A percentile compares a stretch with the other conserved stretches of the same genome.
Evolutionary conservation across 345 rosid genomes (phyloP).

Genomic region (Trapa incisa): DNA sequence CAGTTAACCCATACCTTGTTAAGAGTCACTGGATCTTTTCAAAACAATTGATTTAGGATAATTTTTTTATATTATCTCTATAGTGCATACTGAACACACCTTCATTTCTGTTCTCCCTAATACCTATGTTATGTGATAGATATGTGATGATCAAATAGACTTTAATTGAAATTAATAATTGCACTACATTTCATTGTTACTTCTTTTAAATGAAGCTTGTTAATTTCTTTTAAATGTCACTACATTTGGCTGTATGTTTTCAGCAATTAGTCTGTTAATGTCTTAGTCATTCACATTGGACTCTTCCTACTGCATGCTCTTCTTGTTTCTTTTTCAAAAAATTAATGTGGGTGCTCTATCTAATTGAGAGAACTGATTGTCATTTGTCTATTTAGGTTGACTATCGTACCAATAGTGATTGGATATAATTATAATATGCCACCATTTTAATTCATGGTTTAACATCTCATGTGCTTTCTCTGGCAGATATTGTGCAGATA

Average conservation of each 20-base stretch:
- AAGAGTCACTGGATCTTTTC: too few relatives aligned
- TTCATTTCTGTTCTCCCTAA: neutral
- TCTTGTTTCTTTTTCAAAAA: neutral
- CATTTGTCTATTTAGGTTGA: neutral
- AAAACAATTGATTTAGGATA: too few relatives aligned
- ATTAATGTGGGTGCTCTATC: neutral
- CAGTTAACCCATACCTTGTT: too few relatives aligned
- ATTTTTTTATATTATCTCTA: neutral
- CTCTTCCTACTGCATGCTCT: neutral
- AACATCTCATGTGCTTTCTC: slow-evolving; percentile 1
- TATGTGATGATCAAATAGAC: neutral
- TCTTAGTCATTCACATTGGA: neutral
- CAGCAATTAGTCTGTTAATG: neutral
- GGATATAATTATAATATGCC: slow-evolving; percentile 3
- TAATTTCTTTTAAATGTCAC: too few relatives aligned
- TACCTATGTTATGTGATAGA: neutral
- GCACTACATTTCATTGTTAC: neutral
- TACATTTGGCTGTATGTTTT: neutral
- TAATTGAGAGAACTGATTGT: neutral
- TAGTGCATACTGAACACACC: neutral
- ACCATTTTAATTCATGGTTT: neutral
- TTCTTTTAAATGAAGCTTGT: neutral
- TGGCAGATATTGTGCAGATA: slow-evolving; percentile 90
- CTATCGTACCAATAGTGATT: neutral
- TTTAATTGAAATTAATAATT: neutral